These are phyloP conservation scores for Plenodomus lindquistii DNA, from an alignment of 2,329 filamentous ascomycete species.

Conservation along the genomic window DNA sequence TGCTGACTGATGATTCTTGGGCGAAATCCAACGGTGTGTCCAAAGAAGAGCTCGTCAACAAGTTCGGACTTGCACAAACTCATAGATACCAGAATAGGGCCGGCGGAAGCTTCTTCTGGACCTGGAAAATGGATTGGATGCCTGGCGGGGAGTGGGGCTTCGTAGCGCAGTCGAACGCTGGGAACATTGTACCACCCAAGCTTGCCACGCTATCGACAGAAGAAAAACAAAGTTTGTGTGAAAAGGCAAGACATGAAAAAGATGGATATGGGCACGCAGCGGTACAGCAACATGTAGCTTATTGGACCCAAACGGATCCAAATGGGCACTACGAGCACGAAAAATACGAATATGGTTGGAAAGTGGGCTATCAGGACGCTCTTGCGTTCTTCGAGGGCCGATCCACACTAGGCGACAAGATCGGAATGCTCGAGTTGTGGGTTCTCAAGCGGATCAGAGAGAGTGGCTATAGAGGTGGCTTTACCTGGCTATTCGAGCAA, in stretches of 20 bases:
- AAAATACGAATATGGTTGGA: conserved; percentile 60
- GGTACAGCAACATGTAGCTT: conserved; percentile 51
- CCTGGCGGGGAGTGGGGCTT: conserved; percentile 66
- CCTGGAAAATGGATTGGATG: conserved; percentile 65
- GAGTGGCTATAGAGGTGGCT: conserved; percentile 52
- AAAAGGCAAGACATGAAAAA: conserved; percentile 47
- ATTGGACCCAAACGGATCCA: conserved; percentile 54
- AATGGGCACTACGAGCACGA: conserved; percentile 56
- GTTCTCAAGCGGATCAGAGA: conserved; percentile 59
- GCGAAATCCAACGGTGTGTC: conserved; percentile 38
- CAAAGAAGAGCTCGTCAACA: conserved; percentile 46
- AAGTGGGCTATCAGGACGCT: conserved; percentile 60
- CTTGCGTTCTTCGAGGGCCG: conserved; percentile 53
- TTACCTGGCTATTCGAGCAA: conserved; percentile 58
- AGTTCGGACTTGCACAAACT: conserved; percentile 56
- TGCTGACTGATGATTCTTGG: conserved; percentile 57
- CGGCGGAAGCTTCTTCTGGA: conserved; percentile 63
- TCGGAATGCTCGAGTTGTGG: conserved; percentile 64
- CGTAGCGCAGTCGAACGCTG: conserved; percentile 54
- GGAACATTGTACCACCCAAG: conserved; percentile 44
- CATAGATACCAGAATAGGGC: conserved; percentile 54
- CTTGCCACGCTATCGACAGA: conserved; percentile 27
- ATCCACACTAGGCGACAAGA: conserved; percentile 51
- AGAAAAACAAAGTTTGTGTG: conserved; percentile 32
- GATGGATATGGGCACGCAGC: conserved; percentile 42